Base-by-base conservation (phyloP, 2,329 filamentous ascomycete genomes). In the Epichloe gansuensis region DNA sequence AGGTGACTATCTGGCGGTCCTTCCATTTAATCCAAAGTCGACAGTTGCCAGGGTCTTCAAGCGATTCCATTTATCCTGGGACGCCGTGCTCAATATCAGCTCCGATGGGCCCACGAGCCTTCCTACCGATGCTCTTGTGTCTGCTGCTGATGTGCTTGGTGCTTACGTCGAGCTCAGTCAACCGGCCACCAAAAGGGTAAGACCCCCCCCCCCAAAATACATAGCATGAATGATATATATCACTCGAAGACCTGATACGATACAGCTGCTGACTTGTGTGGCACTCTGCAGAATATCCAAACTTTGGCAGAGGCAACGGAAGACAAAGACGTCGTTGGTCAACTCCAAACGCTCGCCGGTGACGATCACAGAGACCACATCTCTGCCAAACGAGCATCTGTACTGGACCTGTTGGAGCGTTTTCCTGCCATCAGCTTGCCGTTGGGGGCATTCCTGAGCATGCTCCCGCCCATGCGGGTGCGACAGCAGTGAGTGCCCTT, bases 391-490 rank as follows among this genome's bases (percentile, higher is more conserved):
- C 76, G 78, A 9, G 68, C 81, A 21, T 84, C 81, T 0, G 68
- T 85, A 0, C 71, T 91, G 6, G 84, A 89, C 55, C 71, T 91
- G 2, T 74, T 91, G 1, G 81, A 87, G 60, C 72, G 75, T 11
- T 84, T 81, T 61, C 72, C 77, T 0, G 66, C 71, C 0, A 71
- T 86, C 35, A 67, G 76, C 3, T 66, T 91, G 0, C 74, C 85
- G 0, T 75, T 93, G 25, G 75, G 75, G 3, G 68, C 78, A 17
- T 91, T 85, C 69, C 72, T 93, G 7, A 73, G 75, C 36, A 83
- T 89, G 74, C 75, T 89, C 0, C 84, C 85, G 2, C 83, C 86
- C 0, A 87, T 93, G 81, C 81, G 85, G 31, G 75, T 87, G 40
- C 77, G 85, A n/a, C 83, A 87, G 64, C 89, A 89, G 65, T 71